A percentile compares a stretch with the other conserved stretches of the same genome.
These are phyloP conservation scores for Coprinopsis sp. DNA, from an alignment of 768 basidiomycete species.

Conservation along the genomic window DNA sequence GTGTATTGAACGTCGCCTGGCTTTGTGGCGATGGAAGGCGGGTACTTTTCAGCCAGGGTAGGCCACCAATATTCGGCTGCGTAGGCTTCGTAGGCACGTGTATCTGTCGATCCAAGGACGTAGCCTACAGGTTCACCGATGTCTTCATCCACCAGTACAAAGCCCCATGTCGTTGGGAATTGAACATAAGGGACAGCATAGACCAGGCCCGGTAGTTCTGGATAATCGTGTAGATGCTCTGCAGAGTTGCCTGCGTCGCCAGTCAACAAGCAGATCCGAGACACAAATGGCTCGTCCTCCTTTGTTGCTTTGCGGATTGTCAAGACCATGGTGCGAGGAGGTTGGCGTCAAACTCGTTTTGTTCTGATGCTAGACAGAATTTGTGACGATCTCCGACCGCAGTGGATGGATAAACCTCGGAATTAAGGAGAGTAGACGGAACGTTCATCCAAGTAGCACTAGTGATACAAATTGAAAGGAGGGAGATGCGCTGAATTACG, in stretches of 20 bases:
- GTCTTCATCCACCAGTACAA: slow-evolving; percentile 59
- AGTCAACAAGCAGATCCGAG: slow-evolving; percentile 70
- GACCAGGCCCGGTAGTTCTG: slow-evolving; percentile 64
- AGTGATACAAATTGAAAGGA: background rate
- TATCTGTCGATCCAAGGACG: slow-evolving; percentile 61
- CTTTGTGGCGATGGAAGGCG: slow-evolving; percentile 29
- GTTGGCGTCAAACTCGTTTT: slow-evolving; percentile 10
- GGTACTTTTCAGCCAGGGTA: slow-evolving; percentile 51
- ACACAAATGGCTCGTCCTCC: slow-evolving; percentile 53
- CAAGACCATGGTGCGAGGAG: slow-evolving; percentile 29
- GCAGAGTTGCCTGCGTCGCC: slow-evolving; percentile 68
- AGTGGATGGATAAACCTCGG: background rate
- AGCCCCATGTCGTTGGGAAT: slow-evolving; percentile 64
- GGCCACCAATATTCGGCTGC: slow-evolving; percentile 65
- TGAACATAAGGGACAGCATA: slow-evolving; percentile 76
- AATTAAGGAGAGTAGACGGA: background rate
- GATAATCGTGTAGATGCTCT: slow-evolving; percentile 52
- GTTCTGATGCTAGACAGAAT: background rate
- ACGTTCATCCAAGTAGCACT: background rate
- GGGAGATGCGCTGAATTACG: too few species aligned
- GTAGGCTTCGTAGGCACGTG: slow-evolving; percentile 56
- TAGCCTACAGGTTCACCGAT: slow-evolving; percentile 62
- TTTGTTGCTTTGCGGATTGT: slow-evolving; percentile 53
- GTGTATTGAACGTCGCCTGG: slow-evolving; percentile 42
- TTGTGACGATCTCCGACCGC: too few species aligned